phyloP scores from a whole-genome alignment of 306 rosid genomes.

The Spatholobus suberectus region DNA sequence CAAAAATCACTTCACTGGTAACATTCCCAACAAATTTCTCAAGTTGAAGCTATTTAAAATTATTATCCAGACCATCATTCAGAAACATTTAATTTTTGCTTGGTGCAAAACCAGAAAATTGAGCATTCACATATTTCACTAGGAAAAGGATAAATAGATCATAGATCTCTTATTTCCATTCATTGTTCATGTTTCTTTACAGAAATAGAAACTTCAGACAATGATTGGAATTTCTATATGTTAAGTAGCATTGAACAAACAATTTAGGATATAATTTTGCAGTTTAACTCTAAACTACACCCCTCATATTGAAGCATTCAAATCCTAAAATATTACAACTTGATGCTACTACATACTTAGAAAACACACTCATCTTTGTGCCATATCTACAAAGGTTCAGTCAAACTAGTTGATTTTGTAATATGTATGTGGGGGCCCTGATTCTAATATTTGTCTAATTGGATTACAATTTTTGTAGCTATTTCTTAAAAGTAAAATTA shows the following conservation, averaged over 20 bases:
- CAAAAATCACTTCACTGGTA: constrained; percentile 57
- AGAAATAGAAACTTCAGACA: background rate
- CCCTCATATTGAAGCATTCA: no score
- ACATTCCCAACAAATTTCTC: constrained; percentile 56
- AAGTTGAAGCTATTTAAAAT: constrained; percentile 34
- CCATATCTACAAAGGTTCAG: no score
- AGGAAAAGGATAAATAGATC: background rate
- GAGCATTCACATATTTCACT: background rate
- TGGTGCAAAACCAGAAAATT: background rate
- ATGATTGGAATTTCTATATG: background rate
- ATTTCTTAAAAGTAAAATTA: no score
- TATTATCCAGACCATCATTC: background rate
- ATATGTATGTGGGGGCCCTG: no score
- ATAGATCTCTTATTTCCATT: background rate
- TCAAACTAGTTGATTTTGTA: no score
- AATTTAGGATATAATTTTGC: background rate
- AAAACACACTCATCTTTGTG: no score
- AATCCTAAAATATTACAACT: no score
- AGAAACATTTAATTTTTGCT: background rate
- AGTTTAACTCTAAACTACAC: no score
- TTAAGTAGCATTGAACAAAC: background rate
- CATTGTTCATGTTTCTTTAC: background rate
- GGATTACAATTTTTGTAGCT: no score
- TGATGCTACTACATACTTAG: no score
- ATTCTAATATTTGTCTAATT: no score